Conservation (phyloP, 306 rosid genomes). For the Cicer pinnatifidum region DNA sequence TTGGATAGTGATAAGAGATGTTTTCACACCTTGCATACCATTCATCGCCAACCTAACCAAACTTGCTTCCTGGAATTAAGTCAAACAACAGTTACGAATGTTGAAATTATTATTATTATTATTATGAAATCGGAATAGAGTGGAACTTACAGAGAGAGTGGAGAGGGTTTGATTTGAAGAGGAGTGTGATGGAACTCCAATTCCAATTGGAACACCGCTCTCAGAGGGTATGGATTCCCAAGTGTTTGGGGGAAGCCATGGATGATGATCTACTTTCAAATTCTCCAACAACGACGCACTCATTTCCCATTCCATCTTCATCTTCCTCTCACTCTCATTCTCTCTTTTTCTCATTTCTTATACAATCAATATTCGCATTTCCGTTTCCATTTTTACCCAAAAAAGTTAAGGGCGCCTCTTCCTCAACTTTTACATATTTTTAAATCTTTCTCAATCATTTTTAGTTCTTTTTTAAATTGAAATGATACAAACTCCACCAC, state of each 20-base stretch:
- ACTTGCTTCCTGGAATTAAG: slow-evolving; percentile 63
- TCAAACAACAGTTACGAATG: no score
- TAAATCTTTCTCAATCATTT: no score
- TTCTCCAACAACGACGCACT: slow-evolving; percentile 61
- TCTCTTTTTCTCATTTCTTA: background rate
- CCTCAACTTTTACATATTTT: no score
- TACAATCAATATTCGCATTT: background rate
- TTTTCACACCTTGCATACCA: slow-evolving; percentile 75
- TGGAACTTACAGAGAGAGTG: slow-evolving; percentile 71
- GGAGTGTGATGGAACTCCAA: slow-evolving; percentile 4
- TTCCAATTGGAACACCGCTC: slow-evolving; percentile 43
- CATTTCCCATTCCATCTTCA: slow-evolving; percentile 40
- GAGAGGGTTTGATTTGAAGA: slow-evolving; percentile 52
- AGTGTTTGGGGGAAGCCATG: slow-evolving; percentile 76
- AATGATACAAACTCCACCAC: no score
- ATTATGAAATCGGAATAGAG: no score
- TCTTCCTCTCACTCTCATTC: background rate
- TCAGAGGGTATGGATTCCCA: slow-evolving; percentile 82
- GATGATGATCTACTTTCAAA: slow-evolving; percentile 69
- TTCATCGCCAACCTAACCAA: slow-evolving; percentile 78
- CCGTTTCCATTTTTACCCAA: no score
- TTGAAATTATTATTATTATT: no score
- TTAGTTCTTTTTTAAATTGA: no score
- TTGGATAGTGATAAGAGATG: slow-evolving; percentile 69
- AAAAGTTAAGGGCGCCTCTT: no score